Evolutionary conservation across 352 stramenopile species (phyloP).

Genomic region (Phytopythium delawarense): DNA sequence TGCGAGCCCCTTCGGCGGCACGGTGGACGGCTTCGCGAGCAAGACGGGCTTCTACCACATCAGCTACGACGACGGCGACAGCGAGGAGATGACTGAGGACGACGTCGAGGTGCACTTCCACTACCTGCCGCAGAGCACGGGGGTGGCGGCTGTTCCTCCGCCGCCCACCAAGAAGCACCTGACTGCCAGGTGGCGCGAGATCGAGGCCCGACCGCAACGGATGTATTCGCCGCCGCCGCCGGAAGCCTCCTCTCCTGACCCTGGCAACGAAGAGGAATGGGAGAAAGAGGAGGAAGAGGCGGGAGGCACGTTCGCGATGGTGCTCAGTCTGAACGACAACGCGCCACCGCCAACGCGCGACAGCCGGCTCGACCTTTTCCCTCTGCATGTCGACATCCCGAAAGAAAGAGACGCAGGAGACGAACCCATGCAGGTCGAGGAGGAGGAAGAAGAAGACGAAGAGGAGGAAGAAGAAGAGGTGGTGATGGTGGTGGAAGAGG

Average conservation of each 20-base stretch:
- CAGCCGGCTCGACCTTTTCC: background rate
- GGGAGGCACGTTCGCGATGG: slow-evolving; percentile 10
- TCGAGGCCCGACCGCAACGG: background rate
- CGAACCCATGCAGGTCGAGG: slow-evolving; percentile 14
- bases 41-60: slow-evolving; percentile 70
- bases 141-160: background rate
- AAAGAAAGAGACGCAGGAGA: slow-evolving; percentile 14
- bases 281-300: background rate
- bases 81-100: slow-evolving; percentile 77
- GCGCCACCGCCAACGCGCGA: slow-evolving; percentile 11
- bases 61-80: slow-evolving; percentile 74
- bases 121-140: slow-evolving; percentile 11
- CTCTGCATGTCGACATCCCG: slow-evolving; percentile 3
- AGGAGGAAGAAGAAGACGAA: slow-evolving; percentile 10
- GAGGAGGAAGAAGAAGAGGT: slow-evolving; percentile 18
- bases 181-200: background rate
- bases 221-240: slow-evolving; percentile 1
- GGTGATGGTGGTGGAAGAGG: slow-evolving; percentile 11
- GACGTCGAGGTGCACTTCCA: slow-evolving; percentile 48
- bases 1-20: slow-evolving; percentile 49
- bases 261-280: background rate
- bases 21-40: slow-evolving; percentile 44
- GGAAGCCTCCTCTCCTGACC: background rate
- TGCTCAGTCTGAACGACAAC: slow-evolving; percentile 44
- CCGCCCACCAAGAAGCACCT: slow-evolving; percentile 13